These are phyloP conservation scores for Ophiostoma novo-ulmi DNA, from an alignment of 2,329 filamentous ascomycete species.

Conservation along the genomic window DNA sequence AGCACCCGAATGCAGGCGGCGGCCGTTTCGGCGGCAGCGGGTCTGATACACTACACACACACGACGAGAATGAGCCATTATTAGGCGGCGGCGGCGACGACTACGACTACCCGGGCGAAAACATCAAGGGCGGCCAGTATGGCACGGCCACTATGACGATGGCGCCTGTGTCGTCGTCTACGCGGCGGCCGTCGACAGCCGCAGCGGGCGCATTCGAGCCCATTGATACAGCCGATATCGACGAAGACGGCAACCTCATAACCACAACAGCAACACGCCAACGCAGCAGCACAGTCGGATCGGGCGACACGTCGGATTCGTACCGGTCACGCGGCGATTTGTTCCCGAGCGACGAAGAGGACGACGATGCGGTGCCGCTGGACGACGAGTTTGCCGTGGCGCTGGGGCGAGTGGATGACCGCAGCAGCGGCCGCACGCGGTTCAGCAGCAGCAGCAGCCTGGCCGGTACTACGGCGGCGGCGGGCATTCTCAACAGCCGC, in stretches of 20 bases:
- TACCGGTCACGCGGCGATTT: constrained; percentile 83
- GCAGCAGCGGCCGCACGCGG: constrained; percentile 60
- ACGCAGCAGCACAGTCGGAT: constrained; percentile 73
- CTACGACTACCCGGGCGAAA: not conserved
- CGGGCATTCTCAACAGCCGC: constrained; percentile 34
- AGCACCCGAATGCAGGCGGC: constrained; percentile 62
- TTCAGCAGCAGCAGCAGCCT: constrained; percentile 47
- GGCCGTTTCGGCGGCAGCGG: not conserved
- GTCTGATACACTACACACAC: constrained; percentile 1
- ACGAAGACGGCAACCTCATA: constrained; percentile 17
- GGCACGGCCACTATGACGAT: not conserved
- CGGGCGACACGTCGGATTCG: constrained; percentile 77
- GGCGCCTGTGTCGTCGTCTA: constrained; percentile 16
- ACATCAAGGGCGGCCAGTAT: not conserved
- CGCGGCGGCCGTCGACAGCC: constrained; percentile 3
- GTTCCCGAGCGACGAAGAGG: constrained; percentile 78
- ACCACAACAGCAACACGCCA: constrained; percentile 40
- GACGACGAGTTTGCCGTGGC: constrained; percentile 88
- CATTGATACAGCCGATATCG: not conserved
- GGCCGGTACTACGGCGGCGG: constrained; percentile 62
- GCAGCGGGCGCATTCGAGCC: not conserved
- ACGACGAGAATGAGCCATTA: constrained; percentile 63
- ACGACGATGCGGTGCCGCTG: constrained; percentile 85
- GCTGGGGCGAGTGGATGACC: constrained; percentile 74
- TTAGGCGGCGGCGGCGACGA: constrained; percentile 39